Evolutionary conservation across 1,284 basidiomycete genomes (phyloP), one percentile per base, ranked within the genome.

Genomic region (Phlebopus sp.): DNA sequence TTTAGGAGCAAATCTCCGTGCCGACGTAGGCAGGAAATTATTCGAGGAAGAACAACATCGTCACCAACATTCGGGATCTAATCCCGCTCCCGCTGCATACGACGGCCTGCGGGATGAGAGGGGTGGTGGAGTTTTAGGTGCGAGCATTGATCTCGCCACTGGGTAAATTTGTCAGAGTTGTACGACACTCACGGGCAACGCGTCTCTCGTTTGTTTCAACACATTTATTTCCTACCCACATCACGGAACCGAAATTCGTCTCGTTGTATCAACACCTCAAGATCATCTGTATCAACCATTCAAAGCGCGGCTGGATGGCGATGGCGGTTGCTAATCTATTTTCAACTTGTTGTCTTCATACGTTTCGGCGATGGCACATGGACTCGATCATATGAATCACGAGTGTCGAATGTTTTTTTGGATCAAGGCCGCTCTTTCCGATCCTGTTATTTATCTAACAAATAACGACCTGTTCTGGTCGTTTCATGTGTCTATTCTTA

Each of bases 21-120:
- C 80, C 5, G 82, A 83, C 55, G 71, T 84, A 31, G 84, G 84
- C 29, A 65, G 86, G 49, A 82, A 79, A 59, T 66, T 88, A 50
- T 86, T 88, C 57, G 84, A 86, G 55, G 84, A 82, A 55, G 82
- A 86, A 59, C 79, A 82, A 52, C 64, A 65, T 13, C 66, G 63
- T 42, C 64, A 68, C 25, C 63, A 64, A 1, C 55, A 64, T 42
- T 21, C 50, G n/a, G 38, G 41, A n/a, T 29, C 42, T 49, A 37
- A 25, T 25, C 15, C 51, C 15, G n/a, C 44, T 19, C 18, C 56
- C 5, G 48, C 52, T 46, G 41, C 47, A 38, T 62, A 50, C 32
- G 30, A 63, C 21, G 53, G 50, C 35, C 43, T 59, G 40, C 55
- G 62, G n/a, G 62, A 50, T 49, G 61, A 66, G 41, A 63, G 59